Evolutionary conservation across 2,329 filamentous ascomycete species (phyloP).

Genomic region (Diaporthe sp.): DNA sequence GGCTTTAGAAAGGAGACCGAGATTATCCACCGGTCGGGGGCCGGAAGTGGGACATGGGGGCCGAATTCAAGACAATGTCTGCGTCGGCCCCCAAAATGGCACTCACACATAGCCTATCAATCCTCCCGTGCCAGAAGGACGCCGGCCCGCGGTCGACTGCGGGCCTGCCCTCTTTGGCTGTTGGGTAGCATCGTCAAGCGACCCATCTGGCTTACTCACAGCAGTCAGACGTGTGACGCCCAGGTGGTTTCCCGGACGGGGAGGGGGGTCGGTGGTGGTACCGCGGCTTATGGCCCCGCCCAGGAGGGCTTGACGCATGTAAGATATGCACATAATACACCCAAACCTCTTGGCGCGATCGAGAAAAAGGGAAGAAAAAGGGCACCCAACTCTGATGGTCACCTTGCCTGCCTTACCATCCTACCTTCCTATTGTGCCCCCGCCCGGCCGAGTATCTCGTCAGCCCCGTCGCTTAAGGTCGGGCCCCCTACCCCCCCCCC

Average conservation of each 20-base stretch:
- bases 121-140: conserved; percentile 33
- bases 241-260: not conserved
- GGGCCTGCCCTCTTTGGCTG: conserved; percentile 23
- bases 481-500: not conserved
- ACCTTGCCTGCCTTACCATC: not conserved
- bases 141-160: conserved; percentile 26
- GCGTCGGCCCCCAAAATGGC: conserved; percentile 37
- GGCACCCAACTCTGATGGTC: not conserved
- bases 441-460: conserved; percentile 16
- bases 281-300: conserved; percentile 3
- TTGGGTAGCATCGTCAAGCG: conserved; percentile 5
- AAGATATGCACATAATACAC: conserved; percentile 27
- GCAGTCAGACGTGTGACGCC: not conserved
- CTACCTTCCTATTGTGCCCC: conserved; percentile 16
- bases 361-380: not conserved
- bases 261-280: not conserved
- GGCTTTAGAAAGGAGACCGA: conserved; percentile 11
- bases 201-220: conserved; percentile 23
- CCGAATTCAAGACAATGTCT: conserved; percentile 21
- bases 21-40: conserved; percentile 24
- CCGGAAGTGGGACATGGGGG: conserved; percentile 34
- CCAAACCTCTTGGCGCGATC: conserved; percentile 16
- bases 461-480: conserved; percentile 26
- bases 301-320: conserved; percentile 11
- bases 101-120: conserved; percentile 40